phyloP scores from a whole-genome alignment of 2,329 filamentous ascomycete species.

The Alternaria rosae region DNA sequence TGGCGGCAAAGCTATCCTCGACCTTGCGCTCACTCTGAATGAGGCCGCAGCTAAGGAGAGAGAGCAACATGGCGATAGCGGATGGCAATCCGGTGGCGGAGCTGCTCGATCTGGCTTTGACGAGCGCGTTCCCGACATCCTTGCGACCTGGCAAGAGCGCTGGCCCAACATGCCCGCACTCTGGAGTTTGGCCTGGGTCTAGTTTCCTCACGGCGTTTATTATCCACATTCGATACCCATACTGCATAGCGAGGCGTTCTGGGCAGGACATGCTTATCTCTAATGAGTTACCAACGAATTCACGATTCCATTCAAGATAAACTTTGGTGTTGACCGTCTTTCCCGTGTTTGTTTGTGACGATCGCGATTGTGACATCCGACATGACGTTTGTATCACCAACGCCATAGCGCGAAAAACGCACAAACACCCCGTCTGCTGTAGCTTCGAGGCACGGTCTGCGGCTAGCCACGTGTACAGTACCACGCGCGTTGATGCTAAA shows the following conservation, averaged over 20 bases:
- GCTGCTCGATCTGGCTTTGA: constrained; percentile 81
- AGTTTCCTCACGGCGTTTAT: constrained; percentile 10
- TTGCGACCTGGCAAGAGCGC: constrained; percentile 91
- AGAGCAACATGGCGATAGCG: constrained; percentile 66
- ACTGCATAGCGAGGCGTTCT: constrained; percentile 34
- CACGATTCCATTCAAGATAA: not conserved
- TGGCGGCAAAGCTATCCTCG: constrained; percentile 89
- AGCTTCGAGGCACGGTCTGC: constrained; percentile 10
- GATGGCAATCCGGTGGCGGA: constrained; percentile 69
- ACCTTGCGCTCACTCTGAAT: constrained; percentile 87
- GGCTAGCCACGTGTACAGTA: constrained; percentile 17
- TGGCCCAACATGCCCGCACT: constrained; percentile 91
- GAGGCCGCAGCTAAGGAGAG: constrained; percentile 80
- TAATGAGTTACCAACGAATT: constrained; percentile 1
- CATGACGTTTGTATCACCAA: constrained; percentile 5
- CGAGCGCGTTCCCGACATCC: constrained; percentile 88
- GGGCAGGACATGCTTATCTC: not conserved
- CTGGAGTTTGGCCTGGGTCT: constrained; percentile 97
- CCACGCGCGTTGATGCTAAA: not conserved
- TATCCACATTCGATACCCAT: constrained; percentile 29
- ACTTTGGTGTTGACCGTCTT: not conserved
- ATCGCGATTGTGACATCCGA: not conserved
- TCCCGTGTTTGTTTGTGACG: not conserved
- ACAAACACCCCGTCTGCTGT: constrained; percentile 2
- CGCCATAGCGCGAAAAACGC: not conserved